Evolutionary conservation across 139 green algal species (phyloP).

Genomic region (Closterium sp.): DNA sequence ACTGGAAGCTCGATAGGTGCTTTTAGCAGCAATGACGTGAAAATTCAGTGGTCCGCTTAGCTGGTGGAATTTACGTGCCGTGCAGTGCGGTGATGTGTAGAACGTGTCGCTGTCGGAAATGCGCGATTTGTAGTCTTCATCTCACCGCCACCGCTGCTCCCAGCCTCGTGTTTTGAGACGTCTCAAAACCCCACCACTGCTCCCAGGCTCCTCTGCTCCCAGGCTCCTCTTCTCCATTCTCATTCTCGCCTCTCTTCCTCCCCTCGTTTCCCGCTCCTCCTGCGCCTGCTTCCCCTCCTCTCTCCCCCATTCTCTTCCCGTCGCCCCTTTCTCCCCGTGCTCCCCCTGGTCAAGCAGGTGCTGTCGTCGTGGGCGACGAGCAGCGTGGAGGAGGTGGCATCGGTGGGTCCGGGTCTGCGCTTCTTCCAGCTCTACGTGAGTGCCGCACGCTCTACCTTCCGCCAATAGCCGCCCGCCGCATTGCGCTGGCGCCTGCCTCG

Average conservation of each 20-base stretch:
- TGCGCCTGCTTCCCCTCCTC: background rate
- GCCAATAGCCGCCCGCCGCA: background rate
- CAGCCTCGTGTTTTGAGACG: too few species aligned
- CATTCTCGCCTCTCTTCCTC: background rate
- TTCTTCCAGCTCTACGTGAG: slow-evolving; percentile 57
- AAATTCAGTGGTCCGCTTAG: background rate
- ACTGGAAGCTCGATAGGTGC: background rate
- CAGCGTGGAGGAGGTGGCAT: slow-evolving; percentile 54
- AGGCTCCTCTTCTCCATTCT: background rate
- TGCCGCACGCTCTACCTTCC: background rate
- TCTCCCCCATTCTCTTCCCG: background rate
- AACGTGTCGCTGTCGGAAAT: background rate
- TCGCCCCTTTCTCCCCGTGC: background rate
- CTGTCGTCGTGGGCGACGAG: slow-evolving; percentile 53
- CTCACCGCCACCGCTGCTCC: background rate
- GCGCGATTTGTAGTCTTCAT: background rate
- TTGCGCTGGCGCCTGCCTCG: background rate
- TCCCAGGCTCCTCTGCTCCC: too few species aligned
- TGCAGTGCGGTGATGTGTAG: background rate
- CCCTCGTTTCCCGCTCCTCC: background rate
- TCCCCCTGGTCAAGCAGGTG: background rate
- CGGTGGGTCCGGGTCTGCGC: slow-evolving; percentile 33
- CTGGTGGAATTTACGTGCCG: background rate
- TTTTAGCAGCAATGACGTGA: background rate
- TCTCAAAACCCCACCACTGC: too few species aligned